A percentile compares a stretch with the other conserved stretches of the same genome.
Evolutionary conservation across 495 filamentous ascomycete genomes (phyloP).

Genomic region (Neurospora sp.): DNA sequence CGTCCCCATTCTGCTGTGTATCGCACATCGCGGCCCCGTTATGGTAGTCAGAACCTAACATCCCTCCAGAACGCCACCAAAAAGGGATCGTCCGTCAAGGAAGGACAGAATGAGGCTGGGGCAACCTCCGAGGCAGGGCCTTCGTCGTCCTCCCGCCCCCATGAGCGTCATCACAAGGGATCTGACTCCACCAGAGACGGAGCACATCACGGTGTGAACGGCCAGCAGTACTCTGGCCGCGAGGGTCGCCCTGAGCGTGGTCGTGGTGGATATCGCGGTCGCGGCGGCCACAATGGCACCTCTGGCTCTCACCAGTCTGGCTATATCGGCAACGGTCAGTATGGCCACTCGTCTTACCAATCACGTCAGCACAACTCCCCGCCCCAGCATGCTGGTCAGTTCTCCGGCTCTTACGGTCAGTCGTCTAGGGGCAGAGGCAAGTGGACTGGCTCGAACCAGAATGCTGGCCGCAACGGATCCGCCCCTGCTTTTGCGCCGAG

Average conservation of each 20-base stretch:
- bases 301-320: slow-evolving; percentile 7
- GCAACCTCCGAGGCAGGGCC: slow-evolving; percentile 10
- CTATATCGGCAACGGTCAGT: slow-evolving; percentile 18
- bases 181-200: slow-evolving; percentile 16
- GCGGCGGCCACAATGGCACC: slow-evolving; percentile 20
- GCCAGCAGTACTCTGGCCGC: slow-evolving; percentile 19
- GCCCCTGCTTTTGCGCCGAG: slow-evolving; percentile 11
- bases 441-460: slow-evolving; percentile 9
- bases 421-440: slow-evolving; percentile 17
- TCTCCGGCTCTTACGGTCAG: slow-evolving; percentile 10
- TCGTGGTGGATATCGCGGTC: slow-evolving; percentile 30
- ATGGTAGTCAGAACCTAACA: slow-evolving; percentile 1
- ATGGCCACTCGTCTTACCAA: slow-evolving; percentile 11
- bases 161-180: slow-evolving; percentile 17
- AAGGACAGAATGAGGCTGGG: slow-evolving; percentile 17
- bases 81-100: slow-evolving; percentile 9
- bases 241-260: slow-evolving; percentile 30
- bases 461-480: slow-evolving; percentile 9
- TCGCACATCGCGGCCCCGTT: not conserved
- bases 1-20: not conserved
- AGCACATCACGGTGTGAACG: slow-evolving; percentile 8
- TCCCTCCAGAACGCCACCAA: slow-evolving; percentile 9
- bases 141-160: not conserved
- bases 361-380: slow-evolving; percentile 16
- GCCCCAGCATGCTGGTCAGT: slow-evolving; percentile 14